Percentiles rank a stretch among this genome's conserved stretches.
phyloP scores from a whole-genome alignment of 148 eudicot species.

The Rhododendron ferrugineum region DNA sequence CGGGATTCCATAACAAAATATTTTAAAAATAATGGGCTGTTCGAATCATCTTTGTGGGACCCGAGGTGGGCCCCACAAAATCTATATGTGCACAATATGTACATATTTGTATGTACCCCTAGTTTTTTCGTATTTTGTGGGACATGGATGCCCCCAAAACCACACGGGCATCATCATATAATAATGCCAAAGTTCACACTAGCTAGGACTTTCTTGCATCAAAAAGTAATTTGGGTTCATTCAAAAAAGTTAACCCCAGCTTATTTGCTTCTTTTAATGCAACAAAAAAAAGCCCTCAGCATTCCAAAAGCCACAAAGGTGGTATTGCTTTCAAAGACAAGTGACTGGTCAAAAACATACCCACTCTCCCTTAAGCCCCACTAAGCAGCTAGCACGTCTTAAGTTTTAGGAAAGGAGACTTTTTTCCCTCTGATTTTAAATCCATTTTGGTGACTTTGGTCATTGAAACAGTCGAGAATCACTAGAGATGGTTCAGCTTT shows the following conservation, averaged over 20 bases:
- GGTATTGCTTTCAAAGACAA: constrained; percentile 23
- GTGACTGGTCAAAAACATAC: constrained; percentile 23
- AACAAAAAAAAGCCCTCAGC: constrained; percentile 19
- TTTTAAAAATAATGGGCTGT: too few species aligned
- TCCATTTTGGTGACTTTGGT: constrained; percentile 2
- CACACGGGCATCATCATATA: neutral
- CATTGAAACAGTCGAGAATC: constrained; percentile 2
- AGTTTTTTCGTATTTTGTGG: too few species aligned
- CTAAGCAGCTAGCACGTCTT: neutral
- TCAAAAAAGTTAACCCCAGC: constrained; percentile 3
- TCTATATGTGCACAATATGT: too few species aligned
- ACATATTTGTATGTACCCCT: too few species aligned
- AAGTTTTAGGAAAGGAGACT: neutral
- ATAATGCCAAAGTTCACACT: constrained; percentile 5
- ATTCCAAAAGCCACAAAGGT: constrained; percentile 34
- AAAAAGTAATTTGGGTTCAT: constrained; percentile 8
- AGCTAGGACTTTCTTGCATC: constrained; percentile 15
- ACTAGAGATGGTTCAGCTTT: neutral
- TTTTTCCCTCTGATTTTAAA: neutral
- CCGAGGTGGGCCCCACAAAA: too few species aligned
- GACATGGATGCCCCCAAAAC: neutral
- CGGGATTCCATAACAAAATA: too few species aligned
- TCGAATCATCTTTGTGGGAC: too few species aligned
- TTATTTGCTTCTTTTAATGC: constrained; percentile 44
- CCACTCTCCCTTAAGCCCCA: neutral